Percentiles rank a stretch among this genome's conserved stretches.
These are phyloP conservation scores for Pseudocohnilembus persalinus DNA, from an alignment of 169 alveolate genomes.

Conservation along the genomic window DNA sequence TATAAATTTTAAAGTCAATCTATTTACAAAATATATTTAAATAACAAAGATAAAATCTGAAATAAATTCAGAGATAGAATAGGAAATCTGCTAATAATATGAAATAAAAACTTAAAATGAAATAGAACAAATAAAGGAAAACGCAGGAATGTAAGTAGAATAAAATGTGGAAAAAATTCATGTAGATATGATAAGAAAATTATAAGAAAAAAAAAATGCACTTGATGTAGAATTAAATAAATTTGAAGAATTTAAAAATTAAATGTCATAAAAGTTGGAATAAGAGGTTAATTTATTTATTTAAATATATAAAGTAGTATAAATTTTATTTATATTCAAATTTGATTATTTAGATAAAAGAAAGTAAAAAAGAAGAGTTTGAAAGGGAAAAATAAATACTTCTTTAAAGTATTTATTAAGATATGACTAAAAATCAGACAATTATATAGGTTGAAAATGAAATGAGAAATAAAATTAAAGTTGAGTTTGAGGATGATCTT, in stretches of 20 bases:
- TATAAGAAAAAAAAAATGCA: background rate
- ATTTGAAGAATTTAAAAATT: background rate
- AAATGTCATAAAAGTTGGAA: no score
- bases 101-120: background rate
- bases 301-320: no score
- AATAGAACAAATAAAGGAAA: background rate
- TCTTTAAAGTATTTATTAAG: background rate
- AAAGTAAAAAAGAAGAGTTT: background rate
- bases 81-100: background rate
- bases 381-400: background rate
- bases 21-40: background rate
- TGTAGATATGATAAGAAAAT: background rate
- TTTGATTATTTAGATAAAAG: background rate
- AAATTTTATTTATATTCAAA: no score
- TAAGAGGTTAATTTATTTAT: background rate
- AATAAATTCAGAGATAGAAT: background rate
- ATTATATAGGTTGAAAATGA: background rate
- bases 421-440: background rate
- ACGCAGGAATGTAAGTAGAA: background rate
- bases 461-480: background rate
- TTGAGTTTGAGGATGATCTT: background rate
- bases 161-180: background rate
- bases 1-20: no score
- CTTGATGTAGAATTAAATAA: background rate
- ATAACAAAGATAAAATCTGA: background rate